Conservation (phyloP, 495 filamentous ascomycete genomes). For the Geoglossum glabrum region DNA sequence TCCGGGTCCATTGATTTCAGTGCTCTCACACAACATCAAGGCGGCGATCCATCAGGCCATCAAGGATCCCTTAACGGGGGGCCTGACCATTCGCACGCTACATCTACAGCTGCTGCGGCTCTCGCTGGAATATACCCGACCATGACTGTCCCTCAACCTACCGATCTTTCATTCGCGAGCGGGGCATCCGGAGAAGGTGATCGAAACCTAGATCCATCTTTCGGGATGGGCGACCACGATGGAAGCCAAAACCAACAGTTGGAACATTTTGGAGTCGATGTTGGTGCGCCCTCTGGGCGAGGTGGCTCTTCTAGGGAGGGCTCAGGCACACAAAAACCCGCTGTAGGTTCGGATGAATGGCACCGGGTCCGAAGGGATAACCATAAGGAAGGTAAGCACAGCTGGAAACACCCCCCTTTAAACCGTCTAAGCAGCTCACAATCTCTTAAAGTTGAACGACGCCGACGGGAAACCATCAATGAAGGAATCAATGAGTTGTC, state of each 20-base stretch:
- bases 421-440: neutral
- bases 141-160: conserved; percentile 49
- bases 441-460: conserved; percentile 56
- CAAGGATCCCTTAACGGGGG: conserved; percentile 7
- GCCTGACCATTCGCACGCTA: conserved; percentile 15
- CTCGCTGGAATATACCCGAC: conserved; percentile 44
- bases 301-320: conserved; percentile 17
- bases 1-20: conserved; percentile 4
- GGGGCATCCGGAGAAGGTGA: conserved; percentile 19
- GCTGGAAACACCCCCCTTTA: conserved; percentile 1
- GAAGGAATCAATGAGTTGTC: conserved; percentile 97
- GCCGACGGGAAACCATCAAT: conserved; percentile 95
- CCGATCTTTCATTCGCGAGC: conserved; percentile 43
- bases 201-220: conserved; percentile 20
- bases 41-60: neutral
- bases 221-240: conserved; percentile 16
- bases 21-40: conserved; percentile 3
- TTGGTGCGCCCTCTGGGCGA: conserved; percentile 28
- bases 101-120: conserved; percentile 46
- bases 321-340: conserved; percentile 40
- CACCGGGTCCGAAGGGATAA: conserved; percentile 95
- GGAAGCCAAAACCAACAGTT: conserved; percentile 17
- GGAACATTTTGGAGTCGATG: conserved; percentile 20
- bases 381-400: conserved; percentile 80
- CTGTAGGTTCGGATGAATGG: conserved; percentile 93